Evolutionary conservation across 129 eudicot species (phyloP), one percentile per base, ranked within the genome.

Genomic region (Oenanthe sinensis): DNA sequence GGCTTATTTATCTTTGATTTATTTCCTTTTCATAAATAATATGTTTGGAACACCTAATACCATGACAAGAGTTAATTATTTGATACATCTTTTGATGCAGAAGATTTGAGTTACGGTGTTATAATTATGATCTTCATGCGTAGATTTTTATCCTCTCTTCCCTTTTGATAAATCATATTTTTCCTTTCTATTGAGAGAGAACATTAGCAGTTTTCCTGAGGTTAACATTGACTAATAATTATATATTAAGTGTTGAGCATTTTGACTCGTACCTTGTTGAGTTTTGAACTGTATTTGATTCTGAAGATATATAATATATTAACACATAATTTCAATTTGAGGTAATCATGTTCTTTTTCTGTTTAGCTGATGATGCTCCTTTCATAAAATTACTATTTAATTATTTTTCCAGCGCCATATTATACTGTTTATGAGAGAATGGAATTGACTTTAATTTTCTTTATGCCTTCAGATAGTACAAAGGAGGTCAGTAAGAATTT

Each of bases 391-490:
- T n/a, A n/a, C n/a, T n/a, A n/a, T n/a, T n/a, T n/a, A n/a, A n/a
- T n/a, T n/a, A n/a, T n/a, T n/a, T n/a, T n/a, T n/a, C n/a, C n/a
- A n/a, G n/a, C n/a, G n/a, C n/a, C n/a, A 33, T 33, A 33, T 33
- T 33, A 33, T 33, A 33, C 75, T 83, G 47, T 26, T 75, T 47
- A 47, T 44, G n/a, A 22, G 24, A 43, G 26, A 28, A 47, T 28
- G n/a, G 42, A 45, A 77, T 60, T 65, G 68, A 80, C 70, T 80
- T 10, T 80, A 47, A 0, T 39, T 62, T 71, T 78, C 10, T 72
- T 68, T 80, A 74, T 85, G 74, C 83, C 81, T 85, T 82, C 89
- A 92, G 97, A 92, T 69, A 85, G 82, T 79, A 83, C 89, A 33
- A 92, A 92, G 81, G 91, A 88, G 80, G 69, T 75, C 80, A 79